Conservation (phyloP, 495 filamentous ascomycete species). For the Lasiosphaeriaceae sp. region DNA sequence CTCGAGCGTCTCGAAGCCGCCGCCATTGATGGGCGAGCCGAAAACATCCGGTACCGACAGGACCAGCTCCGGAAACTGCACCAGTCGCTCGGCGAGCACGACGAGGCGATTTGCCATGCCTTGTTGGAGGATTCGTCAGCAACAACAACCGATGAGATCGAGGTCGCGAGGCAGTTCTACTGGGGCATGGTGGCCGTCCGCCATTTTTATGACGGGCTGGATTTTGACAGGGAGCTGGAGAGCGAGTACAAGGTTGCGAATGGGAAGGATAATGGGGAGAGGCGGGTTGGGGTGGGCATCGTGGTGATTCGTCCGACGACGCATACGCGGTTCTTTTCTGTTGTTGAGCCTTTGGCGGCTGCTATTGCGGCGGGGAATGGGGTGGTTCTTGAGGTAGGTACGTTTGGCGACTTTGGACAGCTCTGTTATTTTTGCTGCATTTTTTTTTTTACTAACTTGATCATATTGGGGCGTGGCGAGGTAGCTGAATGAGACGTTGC, state of each 20-base stretch:
- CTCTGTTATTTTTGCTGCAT: neutral
- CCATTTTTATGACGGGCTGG: conserved; percentile 39
- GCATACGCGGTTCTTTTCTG: conserved; percentile 48
- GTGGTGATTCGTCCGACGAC: conserved; percentile 48
- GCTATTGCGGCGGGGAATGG: conserved; percentile 52
- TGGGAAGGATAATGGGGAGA: conserved; percentile 32
- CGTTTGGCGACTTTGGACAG: too few species aligned
- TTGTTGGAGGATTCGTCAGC: conserved; percentile 15
- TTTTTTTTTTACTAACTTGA: neutral
- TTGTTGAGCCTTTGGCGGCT: conserved; percentile 43
- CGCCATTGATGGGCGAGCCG: conserved; percentile 43
- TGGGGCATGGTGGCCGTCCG: conserved; percentile 40
- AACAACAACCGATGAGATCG: conserved; percentile 10
- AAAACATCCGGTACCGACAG: conserved; percentile 46
- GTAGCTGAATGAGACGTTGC: conserved; percentile 13
- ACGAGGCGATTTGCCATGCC: conserved; percentile 34
- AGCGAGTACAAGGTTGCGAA: conserved; percentile 48
- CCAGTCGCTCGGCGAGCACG: conserved; percentile 28
- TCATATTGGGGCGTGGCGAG: too few species aligned
- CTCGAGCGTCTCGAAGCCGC: conserved; percentile 39
- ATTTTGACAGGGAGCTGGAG: conserved; percentile 36
- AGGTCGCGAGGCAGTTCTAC: conserved; percentile 41
- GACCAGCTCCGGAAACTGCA: conserved; percentile 44
- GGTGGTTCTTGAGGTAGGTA: conserved; percentile 45
- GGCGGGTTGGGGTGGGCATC: conserved; percentile 36